phyloP scores from a whole-genome alignment of 306 rosid species.

The Cucurbita moschata region DNA sequence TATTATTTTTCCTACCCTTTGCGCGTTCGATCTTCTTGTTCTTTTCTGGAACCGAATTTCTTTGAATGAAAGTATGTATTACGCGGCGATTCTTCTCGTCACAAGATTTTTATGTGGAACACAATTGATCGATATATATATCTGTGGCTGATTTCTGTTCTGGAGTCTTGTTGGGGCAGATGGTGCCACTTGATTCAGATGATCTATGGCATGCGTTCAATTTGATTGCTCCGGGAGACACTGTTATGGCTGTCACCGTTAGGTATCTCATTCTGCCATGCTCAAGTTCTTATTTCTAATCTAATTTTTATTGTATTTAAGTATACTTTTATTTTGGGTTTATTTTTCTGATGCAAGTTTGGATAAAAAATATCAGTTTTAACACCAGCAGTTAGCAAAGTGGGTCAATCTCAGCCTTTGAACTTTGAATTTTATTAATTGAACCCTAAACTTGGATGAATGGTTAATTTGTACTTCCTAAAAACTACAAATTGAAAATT shows the following conservation, averaged over 20 bases:
- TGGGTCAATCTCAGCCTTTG: neutral
- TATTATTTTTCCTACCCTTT: neutral
- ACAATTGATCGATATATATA: neutral
- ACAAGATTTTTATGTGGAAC: neutral
- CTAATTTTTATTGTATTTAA: neutral
- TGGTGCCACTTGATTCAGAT: conserved; percentile 85
- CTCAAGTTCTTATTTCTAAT: neutral
- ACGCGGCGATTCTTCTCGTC: neutral
- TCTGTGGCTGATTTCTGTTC: conserved; percentile 6
- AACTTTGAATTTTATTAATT: neutral
- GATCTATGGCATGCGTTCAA: conserved; percentile 86
- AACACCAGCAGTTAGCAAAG: neutral
- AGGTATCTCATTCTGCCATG: conserved; percentile 27
- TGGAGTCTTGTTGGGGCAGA: conserved; percentile 25
- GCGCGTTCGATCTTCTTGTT: neutral
- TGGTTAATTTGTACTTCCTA: neutral
- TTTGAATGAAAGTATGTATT: neutral
- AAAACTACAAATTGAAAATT: neutral
- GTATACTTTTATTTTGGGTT: neutral
- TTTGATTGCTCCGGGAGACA: conserved; percentile 76
- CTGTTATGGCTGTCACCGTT: conserved; percentile 71
- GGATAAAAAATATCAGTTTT: neutral
- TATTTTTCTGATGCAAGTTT: neutral
- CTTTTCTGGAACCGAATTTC: neutral
- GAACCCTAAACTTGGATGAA: neutral